Percentiles rank a stretch among this genome's conserved stretches.
Evolutionary conservation across 257 asterid genomes (phyloP).

Genomic region (Haberlea rhodopensis): DNA sequence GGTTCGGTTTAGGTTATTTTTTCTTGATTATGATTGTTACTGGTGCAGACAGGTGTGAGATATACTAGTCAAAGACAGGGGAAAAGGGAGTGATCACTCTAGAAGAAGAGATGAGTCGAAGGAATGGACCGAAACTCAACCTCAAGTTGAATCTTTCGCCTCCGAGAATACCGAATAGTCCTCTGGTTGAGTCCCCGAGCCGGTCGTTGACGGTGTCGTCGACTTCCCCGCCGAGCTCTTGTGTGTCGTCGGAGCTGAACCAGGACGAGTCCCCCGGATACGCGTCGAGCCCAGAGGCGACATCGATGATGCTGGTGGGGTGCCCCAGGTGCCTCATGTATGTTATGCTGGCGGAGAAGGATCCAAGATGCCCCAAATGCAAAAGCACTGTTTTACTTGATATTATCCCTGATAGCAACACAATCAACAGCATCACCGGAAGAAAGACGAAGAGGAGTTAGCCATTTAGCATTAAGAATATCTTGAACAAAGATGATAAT

Average conservation of each 20-base stretch:
- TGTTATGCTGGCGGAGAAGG: slow-evolving; percentile 45
- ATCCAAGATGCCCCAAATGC: slow-evolving; percentile 54
- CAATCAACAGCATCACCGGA: neutral
- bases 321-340: slow-evolving; percentile 56
- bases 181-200: slow-evolving; percentile 31
- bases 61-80: neutral
- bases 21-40: neutral
- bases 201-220: slow-evolving; percentile 36
- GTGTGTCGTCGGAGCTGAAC: slow-evolving; percentile 45
- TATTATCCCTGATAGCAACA: slow-evolving; percentile 23
- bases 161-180: slow-evolving; percentile 30
- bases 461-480: neutral
- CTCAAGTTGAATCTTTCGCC: slow-evolving; percentile 50
- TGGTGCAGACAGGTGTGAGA: neutral
- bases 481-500: neutral
- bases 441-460: slow-evolving; percentile 24
- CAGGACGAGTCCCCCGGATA: slow-evolving; percentile 28
- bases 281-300: slow-evolving; percentile 39
- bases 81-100: neutral
- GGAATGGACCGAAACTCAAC: slow-evolving; percentile 44
- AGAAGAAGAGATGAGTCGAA: slow-evolving; percentile 36
- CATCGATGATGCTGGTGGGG: slow-evolving; percentile 40
- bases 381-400: slow-evolving; percentile 50
- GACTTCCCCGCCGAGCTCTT: slow-evolving; percentile 49
- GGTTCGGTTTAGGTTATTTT: neutral